Conservation (phyloP, 345 rosid genomes). For the Populus ilicifolia region DNA sequence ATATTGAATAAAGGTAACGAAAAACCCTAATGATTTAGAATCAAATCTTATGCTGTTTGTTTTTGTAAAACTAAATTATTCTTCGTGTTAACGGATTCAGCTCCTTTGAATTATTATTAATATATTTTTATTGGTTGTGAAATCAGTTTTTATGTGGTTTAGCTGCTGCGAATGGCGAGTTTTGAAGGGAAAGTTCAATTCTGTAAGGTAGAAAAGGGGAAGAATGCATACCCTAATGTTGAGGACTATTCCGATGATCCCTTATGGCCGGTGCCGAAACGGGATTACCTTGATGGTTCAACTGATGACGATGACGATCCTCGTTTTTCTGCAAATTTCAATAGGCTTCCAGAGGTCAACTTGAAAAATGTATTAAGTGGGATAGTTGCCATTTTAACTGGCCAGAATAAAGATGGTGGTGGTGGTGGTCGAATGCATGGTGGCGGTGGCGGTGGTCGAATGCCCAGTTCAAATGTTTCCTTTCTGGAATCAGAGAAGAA, state of each 20-base stretch:
- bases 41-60: background rate
- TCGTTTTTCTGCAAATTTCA: too few species aligned
- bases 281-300: conserved; percentile 41
- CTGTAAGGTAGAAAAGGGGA: conserved; percentile 10
- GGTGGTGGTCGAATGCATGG: too few species aligned
- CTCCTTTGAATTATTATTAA: background rate
- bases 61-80: background rate
- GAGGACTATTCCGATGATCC: conserved; percentile 1
- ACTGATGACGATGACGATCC: conserved; percentile 50
- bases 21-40: background rate
- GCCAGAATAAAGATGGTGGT: conserved; percentile 43
- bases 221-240: conserved; percentile 18
- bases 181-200: conserved; percentile 18
- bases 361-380: conserved; percentile 78
- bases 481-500: conserved; percentile 70
- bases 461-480: conserved; percentile 59
- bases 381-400: conserved; percentile 73
- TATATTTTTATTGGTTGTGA: background rate
- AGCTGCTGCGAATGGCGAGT: conserved; percentile 14
- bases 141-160: background rate
- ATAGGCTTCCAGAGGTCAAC: too few species aligned
- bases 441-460: background rate
- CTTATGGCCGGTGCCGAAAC: conserved; percentile 12
- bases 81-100: background rate
- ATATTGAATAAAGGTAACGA: background rate